Base-by-base conservation (phyloP, 2,329 filamentous ascomycete species). In the Hypomyces rosellus region DNA sequence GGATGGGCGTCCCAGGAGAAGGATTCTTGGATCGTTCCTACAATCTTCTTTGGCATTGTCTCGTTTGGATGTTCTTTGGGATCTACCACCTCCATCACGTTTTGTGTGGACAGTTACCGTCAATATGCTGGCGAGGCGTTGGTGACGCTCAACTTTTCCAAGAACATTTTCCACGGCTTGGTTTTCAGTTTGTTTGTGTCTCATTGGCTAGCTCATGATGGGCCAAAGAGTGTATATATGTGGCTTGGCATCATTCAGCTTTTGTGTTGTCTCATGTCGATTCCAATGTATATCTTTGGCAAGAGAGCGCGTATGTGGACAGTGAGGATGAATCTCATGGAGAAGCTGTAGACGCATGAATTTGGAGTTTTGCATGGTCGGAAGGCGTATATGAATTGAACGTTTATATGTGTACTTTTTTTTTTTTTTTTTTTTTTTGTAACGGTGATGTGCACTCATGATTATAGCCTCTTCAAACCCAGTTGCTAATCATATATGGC, bases 281-380 rank as follows among this genome's bases (percentile, higher is more conserved):
- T 96, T 49, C 92, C 92, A 1, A 89, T 97, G 86, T 97, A 93
- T 65, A 88, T 97, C 16, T 96, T 82, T 62, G 92, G 92, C 15
- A 97, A 97, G 75, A 74, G 90, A 50, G 84, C 86, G 14, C 77
- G 92, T 15, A 95, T 96, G 89, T 96, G 91, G 92, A 97, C 91
- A 1, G 88, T 91, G 11, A 75, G 88, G 55, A 88, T 78, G 76
- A 89, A 88, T 58, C 72, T 95, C 56, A 91, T 95, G 86, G 89
- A 95, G 77, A 88, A 82, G 63, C 86, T 73, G 49, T 73, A 49
- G 45, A 42, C 16, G 13, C 13, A 15, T 38, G 36, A 13, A 16
- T n/a, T 38, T n/a, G 36, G 36, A 38, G 6, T 30, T 30, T 30
- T 30, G 25, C 25, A 30, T 30, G 3, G 25, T 3, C 5, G 20